phyloP scores from a whole-genome alignment of 2,329 filamentous ascomycete genomes.

The Botrytis aclada region DNA sequence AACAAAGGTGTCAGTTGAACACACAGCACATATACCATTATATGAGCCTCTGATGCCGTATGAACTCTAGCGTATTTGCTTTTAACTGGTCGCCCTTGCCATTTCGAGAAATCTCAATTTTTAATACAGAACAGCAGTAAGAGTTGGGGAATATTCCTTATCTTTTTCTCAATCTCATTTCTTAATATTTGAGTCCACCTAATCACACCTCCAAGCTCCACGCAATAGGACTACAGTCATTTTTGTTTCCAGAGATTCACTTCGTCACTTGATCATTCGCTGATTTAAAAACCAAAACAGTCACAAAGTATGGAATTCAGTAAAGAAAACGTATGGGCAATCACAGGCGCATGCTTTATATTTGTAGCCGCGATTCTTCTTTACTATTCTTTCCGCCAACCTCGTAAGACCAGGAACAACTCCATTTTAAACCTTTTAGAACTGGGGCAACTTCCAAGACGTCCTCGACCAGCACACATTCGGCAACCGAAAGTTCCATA shows the following conservation, averaged over 20 bases:
- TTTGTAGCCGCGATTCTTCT: neutral
- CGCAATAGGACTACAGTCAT: neutral
- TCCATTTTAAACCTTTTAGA: neutral
- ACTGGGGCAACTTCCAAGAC: neutral
- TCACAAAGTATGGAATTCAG: neutral
- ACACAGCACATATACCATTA: neutral
- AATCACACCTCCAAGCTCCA: neutral
- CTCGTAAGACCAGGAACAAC: neutral
- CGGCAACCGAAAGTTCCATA: neutral
- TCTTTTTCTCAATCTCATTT: neutral
- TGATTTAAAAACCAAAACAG: neutral
- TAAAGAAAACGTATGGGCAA: neutral
- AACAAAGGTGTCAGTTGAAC: neutral
- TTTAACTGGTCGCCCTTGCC: neutral
- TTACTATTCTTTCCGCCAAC: neutral
- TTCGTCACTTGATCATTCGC: neutral
- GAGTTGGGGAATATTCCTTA: neutral
- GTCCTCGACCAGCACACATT: neutral
- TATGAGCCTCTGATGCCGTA: neutral
- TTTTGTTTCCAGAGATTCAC: neutral
- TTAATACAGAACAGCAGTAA: neutral
- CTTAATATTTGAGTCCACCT: neutral
- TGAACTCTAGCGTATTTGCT: neutral
- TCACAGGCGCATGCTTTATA: slow-evolving; percentile 8
- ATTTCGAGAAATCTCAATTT: neutral